phyloP scores from a whole-genome alignment of 306 rosid species.

The Trifolium dubium region DNA sequence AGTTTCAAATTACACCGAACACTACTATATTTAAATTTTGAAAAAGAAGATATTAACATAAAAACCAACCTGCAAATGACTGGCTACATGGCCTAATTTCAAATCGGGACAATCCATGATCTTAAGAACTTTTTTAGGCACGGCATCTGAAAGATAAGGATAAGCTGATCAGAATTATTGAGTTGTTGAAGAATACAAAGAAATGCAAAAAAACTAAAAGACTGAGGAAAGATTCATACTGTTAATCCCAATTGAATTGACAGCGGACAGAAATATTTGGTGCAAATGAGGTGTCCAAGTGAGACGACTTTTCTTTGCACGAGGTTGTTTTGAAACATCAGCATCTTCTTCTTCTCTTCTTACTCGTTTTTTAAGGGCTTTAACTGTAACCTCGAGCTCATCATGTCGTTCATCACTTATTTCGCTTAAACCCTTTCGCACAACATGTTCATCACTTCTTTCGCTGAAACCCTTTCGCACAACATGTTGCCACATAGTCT shows the following conservation, averaged over 20 bases:
- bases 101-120: conserved; percentile 64
- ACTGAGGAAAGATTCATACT: conserved; percentile 50
- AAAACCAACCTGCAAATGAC: conserved; percentile 47
- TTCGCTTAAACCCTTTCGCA: conserved; percentile 48
- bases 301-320: conserved; percentile 64
- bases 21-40: no score
- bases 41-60: no score
- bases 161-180: not conserved
- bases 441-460: conserved; percentile 41
- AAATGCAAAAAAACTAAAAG: conserved; percentile 13
- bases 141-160: conserved; percentile 53
- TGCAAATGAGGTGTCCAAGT: conserved; percentile 67
- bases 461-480: conserved; percentile 47
- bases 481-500: conserved; percentile 39
- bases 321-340: conserved; percentile 40
- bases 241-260: conserved; percentile 65
- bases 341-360: conserved; percentile 59
- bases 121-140: conserved; percentile 70
- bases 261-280: conserved; percentile 57
- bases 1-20: no score
- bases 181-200: not conserved
- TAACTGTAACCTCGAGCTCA: conserved; percentile 40
- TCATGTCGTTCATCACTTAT: conserved; percentile 32
- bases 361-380: conserved; percentile 42
- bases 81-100: conserved; percentile 70